Evolutionary conservation across 495 filamentous ascomycete species (phyloP).

Genomic region (Neurospora tetrasperma): DNA sequence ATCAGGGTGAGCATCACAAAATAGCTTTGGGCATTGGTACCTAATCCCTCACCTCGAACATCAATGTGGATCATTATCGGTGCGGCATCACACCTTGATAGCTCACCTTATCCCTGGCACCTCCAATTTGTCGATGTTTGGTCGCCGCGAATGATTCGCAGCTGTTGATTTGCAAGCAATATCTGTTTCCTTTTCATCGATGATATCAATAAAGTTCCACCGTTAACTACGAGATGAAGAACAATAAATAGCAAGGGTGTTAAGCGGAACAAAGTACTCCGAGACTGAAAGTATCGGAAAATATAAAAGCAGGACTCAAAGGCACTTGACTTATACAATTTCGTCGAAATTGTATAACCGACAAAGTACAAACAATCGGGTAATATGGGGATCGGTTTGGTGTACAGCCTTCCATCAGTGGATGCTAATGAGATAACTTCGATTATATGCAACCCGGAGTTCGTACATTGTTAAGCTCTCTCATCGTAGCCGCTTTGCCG

Average conservation of each 20-base stretch:
- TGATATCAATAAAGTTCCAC: neutral
- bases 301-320: too few species aligned
- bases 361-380: neutral
- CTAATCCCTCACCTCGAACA: neutral
- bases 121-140: neutral
- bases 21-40: neutral
- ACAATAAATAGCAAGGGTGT: neutral
- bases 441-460: neutral
- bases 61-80: neutral
- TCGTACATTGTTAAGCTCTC: neutral
- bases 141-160: neutral
- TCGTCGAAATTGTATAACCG: neutral
- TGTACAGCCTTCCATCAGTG: neutral
- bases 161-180: neutral
- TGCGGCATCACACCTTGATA: neutral
- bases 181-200: neutral
- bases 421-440: neutral
- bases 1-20: neutral
- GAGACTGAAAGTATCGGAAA: neutral
- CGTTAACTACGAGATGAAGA: neutral
- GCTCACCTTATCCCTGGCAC: neutral
- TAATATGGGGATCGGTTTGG: neutral
- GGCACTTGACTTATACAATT: too few species aligned
- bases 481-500: neutral
- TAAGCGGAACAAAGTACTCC: neutral